phyloP scores from a whole-genome alignment of 495 filamentous ascomycete species.

The Podospora conica region DNA sequence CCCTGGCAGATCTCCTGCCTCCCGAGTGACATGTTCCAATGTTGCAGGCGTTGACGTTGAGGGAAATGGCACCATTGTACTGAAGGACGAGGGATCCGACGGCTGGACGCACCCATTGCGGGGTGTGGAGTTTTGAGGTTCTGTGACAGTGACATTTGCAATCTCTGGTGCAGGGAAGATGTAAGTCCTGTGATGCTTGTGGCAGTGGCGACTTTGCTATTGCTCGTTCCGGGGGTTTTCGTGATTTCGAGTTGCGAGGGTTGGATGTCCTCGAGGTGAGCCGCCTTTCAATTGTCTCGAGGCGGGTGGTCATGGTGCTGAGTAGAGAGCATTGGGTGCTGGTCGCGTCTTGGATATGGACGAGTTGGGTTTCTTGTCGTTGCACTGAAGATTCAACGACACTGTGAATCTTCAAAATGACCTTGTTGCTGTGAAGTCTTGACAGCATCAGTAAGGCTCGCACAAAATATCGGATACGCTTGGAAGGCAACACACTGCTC shows the following conservation, averaged over 20 bases:
- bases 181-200: too few relatives aligned
- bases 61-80: neutral
- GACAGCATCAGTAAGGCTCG: neutral
- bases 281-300: neutral
- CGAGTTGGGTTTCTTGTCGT: neutral
- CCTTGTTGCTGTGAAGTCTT: neutral
- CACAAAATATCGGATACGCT: neutral
- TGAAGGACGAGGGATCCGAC: neutral
- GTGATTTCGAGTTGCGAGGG: neutral
- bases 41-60: neutral
- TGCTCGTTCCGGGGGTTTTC: neutral
- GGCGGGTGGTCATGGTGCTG: neutral
- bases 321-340: neutral
- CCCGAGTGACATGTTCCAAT: neutral
- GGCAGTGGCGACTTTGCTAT: neutral
- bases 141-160: slow-evolving; percentile 2
- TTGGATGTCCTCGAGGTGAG: neutral
- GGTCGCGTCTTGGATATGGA: neutral
- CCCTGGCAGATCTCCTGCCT: neutral
- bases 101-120: neutral
- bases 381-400: neutral
- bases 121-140: neutral
- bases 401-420: neutral
- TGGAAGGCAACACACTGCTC: neutral
- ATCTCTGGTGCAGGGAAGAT: neutral